These are phyloP conservation scores for Suillus subaureus DNA, from an alignment of 768 basidiomycete species.

Conservation along the genomic window DNA sequence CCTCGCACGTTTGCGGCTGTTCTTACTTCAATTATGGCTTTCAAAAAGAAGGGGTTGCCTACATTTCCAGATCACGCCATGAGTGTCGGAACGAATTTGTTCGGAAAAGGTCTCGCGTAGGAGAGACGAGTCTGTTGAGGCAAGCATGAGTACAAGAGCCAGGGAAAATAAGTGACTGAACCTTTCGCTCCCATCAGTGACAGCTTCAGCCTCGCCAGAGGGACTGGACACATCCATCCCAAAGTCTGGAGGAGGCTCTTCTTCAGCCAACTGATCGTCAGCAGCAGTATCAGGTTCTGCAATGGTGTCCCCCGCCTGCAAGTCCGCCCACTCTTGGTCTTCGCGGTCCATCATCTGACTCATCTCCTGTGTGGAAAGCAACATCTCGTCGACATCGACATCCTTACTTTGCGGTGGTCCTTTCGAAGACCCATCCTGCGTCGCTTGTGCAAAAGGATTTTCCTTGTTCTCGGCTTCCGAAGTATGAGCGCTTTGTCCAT, in stretches of 20 bases:
- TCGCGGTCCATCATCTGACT: conserved; percentile 24
- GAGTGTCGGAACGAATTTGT: background rate
- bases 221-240: background rate
- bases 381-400: conserved; percentile 32
- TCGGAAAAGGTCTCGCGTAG: background rate
- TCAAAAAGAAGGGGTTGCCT: background rate
- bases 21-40: background rate
- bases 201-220: background rate
- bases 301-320: conserved; percentile 19
- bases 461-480: conserved; percentile 13
- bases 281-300: conserved; percentile 11
- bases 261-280: conserved; percentile 13
- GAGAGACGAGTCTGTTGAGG: background rate
- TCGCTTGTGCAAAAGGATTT: conserved; percentile 29
- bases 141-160: background rate
- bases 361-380: conserved; percentile 38
- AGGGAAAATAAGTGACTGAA: background rate
- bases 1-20: conserved; percentile 28
- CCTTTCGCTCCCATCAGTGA: background rate
- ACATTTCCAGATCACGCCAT: conserved; percentile 1
- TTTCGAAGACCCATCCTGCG: conserved; percentile 19
- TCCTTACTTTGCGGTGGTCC: conserved; percentile 16
- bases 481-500: conserved; percentile 30
- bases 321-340: conserved; percentile 25
- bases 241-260: background rate